Percentiles rank a stretch among this genome's conserved stretches.
Evolutionary conservation across 176 grass and related monocot genomes (phyloP).

Genomic region (Secale cereale): DNA sequence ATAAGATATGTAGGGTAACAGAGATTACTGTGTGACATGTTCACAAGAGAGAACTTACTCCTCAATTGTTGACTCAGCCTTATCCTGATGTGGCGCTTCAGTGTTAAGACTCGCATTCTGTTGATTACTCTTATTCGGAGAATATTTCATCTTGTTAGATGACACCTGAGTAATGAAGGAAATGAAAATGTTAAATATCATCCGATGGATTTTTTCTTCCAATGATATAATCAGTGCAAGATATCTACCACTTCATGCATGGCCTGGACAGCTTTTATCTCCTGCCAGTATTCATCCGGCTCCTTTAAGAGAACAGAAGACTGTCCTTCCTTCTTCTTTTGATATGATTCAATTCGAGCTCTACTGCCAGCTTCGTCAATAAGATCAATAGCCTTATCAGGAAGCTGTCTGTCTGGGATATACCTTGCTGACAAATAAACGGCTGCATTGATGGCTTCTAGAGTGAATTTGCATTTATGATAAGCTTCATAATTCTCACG

Average conservation of each 20-base stretch:
- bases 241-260: conserved; percentile 88
- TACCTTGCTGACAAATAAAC: conserved; percentile 98
- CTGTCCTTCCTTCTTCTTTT: conserved; percentile 68
- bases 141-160: conserved; percentile 75
- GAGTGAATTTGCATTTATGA: conserved; percentile 90
- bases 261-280: conserved; percentile 82
- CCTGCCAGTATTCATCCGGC: conserved; percentile 96
- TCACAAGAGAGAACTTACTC: conserved; percentile 64
- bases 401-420: conserved; percentile 91
- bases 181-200: conserved; percentile 13
- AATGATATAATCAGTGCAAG: conserved; percentile 6
- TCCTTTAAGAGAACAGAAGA: conserved; percentile 78
- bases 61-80: conserved; percentile 38
- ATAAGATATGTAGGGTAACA: conserved; percentile 9
- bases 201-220: not conserved
- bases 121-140: conserved; percentile 36
- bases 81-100: conserved; percentile 20
- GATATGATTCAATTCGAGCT: conserved; percentile 86
- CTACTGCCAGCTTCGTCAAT: conserved; percentile 98
- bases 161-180: conserved; percentile 40
- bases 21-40: conserved; percentile 1
- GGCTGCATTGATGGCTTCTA: conserved; percentile 91
- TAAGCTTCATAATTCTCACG: conserved; percentile 81
- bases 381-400: conserved; percentile 99
- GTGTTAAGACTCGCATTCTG: conserved; percentile 10